Evolutionary conservation across 2,329 filamentous ascomycete genomes (phyloP), one percentile per base, ranked within the genome.

Genomic region (Monosporascus sp.): DNA sequence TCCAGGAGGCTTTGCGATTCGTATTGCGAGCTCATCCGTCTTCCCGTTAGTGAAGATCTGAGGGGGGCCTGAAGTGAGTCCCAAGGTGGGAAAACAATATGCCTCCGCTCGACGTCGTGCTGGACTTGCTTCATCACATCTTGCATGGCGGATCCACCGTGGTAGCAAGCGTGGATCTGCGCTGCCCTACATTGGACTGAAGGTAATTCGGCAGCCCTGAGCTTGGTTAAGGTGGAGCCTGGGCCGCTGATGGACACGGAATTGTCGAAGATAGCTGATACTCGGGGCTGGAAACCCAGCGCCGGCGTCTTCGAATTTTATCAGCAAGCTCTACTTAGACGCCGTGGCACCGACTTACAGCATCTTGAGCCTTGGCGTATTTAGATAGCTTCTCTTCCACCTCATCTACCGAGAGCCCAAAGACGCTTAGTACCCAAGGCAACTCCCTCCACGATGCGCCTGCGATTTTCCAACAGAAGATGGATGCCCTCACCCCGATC

Each of bases 1-100:
- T 55, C 51, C 17, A 58, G 54, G 9, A 58, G 45, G 24, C 54
- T 46, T 14, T n/a, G 31, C 18, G 41, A 24, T 11, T 24, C 11
- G 7, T 3, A 44, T 20, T 17, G 47, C 14, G 49, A 49, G 17
- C 15, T 20, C 38, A 53, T 18, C 20, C 31, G 40, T 31, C 50
- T 48, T 26, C 56, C 56, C 2, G 56, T 58, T 8, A 48, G 51
- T 7, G 56, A 31, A 38, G 48, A 43, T 43, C 50, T 48, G 7
- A 52, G 15, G 37, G 45, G 50, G 17, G 28, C 24, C 8, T 26
- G 37, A 26, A 52, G 50, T n/a, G 44, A 48, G 11, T 43, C 37
- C 50, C 50, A 52, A 18, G 44, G 48, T 7, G 50, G 50, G 43
- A 52, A 52, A 20, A 40, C 28, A 15, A 52, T 52, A 3, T 37